Evolutionary conservation across 1,284 basidiomycete genomes (phyloP), one percentile per base, ranked within the genome.

Genomic region (Psilocybe mexicana): DNA sequence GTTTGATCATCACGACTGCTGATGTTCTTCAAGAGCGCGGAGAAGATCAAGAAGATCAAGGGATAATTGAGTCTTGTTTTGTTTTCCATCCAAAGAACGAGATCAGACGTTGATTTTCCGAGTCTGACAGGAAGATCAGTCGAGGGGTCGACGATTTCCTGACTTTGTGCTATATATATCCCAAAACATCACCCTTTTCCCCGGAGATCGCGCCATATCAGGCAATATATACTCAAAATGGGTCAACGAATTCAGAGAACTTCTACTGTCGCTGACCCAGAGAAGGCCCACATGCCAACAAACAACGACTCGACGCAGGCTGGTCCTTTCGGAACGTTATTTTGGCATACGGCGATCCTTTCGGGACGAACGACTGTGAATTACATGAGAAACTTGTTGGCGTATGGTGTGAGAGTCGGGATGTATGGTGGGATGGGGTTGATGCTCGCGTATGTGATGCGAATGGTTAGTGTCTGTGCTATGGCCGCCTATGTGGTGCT

Each of bases 401-500:
- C 84, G 1, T 88, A 85, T 66, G 84, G 85, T n/a, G 77, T 87
- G 2, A 74, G 85, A 35, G 63, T 79, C 0, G 83, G 74, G 26
- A 87, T 88, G 84, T 88, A 86, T 60, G 74, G 68, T 42, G 70
- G 77, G 6, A 81, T 84, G 78, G 82, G 79, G 0, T 57, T 84
- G 2, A 77, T 85, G 73, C 72, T 86, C 40, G 85, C 81, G 74
- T 76, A 59, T 59, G 74, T 69, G 26, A 0, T 24, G 36, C 12
- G 14, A 14, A 7, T 18, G 18, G 30, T 28, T 12, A 46, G 48
- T 18, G 7, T 54, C 18, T 18, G 35, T 51, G 50, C 11, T 43
- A 18, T 45, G n/a, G n/a, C 18, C 18, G 18, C 18, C 18, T 18
- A 18, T 18, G 18, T 18, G 44, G 24, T 2, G 46, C 7, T 18